phyloP scores from a whole-genome alignment of 2,329 filamentous ascomycete genomes.

The Colletotrichum brevisporum region DNA sequence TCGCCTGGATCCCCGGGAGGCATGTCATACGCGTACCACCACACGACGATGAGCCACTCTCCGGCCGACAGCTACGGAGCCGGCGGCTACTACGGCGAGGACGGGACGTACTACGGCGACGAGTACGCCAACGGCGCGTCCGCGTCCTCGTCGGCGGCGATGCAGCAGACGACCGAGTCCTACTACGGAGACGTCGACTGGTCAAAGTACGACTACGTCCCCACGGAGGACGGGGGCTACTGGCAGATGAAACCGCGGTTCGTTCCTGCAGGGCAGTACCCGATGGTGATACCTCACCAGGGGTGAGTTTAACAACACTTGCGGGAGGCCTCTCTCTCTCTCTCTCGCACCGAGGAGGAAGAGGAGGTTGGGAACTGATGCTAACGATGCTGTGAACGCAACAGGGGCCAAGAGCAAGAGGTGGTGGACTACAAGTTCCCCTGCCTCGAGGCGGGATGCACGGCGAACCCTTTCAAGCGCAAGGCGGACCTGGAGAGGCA shows the following conservation, averaged over 20 bases:
- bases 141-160: constrained; percentile 30
- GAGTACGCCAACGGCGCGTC: constrained; percentile 22
- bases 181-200: constrained; percentile 37
- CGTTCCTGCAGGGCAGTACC: constrained; percentile 35
- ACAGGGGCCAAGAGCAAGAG: constrained; percentile 36
- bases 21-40: constrained; percentile 36
- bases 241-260: constrained; percentile 40
- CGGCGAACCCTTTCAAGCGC: constrained; percentile 62
- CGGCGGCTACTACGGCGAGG: constrained; percentile 21
- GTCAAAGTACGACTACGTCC: constrained; percentile 38
- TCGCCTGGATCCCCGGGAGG: constrained; percentile 32
- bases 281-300: constrained; percentile 39
- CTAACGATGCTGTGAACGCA: constrained; percentile 24
- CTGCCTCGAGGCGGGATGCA: constrained; percentile 59
- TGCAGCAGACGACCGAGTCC: constrained; percentile 27
- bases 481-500: constrained; percentile 70
- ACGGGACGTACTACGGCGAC: constrained; percentile 27
- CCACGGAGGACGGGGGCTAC: constrained; percentile 40
- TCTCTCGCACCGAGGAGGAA: too few species aligned
- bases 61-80: constrained; percentile 23
- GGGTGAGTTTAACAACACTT: constrained; percentile 22
- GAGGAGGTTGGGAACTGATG: background rate
- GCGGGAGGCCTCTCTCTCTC: constrained; percentile 27
- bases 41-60: constrained; percentile 36
- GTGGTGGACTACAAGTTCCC: constrained; percentile 38